Evolutionary conservation across 352 stramenopile genomes (phyloP), one percentile per base, ranked within the genome.

Genomic region (Phytophthora tentaculata): DNA sequence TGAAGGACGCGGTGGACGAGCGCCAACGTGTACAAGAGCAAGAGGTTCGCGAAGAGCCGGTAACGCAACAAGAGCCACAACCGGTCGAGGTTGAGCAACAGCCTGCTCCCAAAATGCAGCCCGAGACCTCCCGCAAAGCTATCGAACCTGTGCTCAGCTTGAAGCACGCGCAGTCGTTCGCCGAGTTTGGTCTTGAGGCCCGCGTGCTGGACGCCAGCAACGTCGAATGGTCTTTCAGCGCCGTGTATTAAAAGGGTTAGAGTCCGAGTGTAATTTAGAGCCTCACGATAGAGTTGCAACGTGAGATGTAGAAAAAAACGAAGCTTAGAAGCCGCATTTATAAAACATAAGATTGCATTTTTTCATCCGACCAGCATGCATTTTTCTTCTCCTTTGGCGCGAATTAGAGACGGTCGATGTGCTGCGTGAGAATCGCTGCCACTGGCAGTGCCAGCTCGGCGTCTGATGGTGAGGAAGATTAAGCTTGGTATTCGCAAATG

Each of bases 221-320:
- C 51, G 77, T 93, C 54, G 76, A 90, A 51, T 93, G 84, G 84
- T 75, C 84, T n/a, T 93, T 93, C 71, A 93, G 84, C 24, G 82
- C 81, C 9, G 57, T 90, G 56, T 93, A 90, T 57, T 93, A 88
- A 74, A 66, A 58, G 69, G 63, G 55, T 35, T 20, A 54, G 26
- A 67, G 7, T 17, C 39, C n/a, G 51, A 19, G 2, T 75, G 66
- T 75, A 70, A 65, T 73, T 51, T 76, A 73, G 26, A 73, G 26
- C 61, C 65, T 68, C 65, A 67, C 59, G 50, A 77, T 70, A 73
- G 64, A 76, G 57, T 56, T 72, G 49, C 50, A 68, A 59, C 52
- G 69, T 69, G 51, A 74, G 61, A 67, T 73, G 62, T 76, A 75
- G 52, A 55, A 50, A 45, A 68, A 6, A 52, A 16, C 17, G 19